phyloP scores from a whole-genome alignment of 768 basidiomycete species.

The Infundibulicybe gibba region DNA sequence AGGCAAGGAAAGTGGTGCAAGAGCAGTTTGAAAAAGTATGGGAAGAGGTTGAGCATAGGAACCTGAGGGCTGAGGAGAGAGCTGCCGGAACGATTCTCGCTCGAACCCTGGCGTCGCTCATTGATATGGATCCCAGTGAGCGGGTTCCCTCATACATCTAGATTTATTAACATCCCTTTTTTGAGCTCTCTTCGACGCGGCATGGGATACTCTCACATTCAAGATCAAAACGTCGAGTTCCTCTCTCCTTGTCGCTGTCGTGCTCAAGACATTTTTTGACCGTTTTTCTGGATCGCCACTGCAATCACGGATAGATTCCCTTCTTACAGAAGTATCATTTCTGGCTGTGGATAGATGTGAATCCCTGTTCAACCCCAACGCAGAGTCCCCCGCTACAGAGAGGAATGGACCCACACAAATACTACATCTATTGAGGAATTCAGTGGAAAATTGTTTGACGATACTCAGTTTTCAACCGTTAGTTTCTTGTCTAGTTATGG shows the following conservation, averaged over 20 bases:
- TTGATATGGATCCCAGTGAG: conserved; percentile 21
- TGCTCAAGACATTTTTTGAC: conserved; percentile 43
- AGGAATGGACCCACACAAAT: no score
- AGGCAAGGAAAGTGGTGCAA: conserved; percentile 28
- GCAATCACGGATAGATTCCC: no score
- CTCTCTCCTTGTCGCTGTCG: conserved; percentile 34
- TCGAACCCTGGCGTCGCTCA: conserved; percentile 34
- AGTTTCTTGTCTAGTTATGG: conserved; percentile 10
- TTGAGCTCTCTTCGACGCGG: conserved; percentile 43
- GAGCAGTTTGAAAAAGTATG: conserved; percentile 46
- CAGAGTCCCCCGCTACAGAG: no score
- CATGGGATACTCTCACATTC: conserved; percentile 40
- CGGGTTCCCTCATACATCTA: background rate
- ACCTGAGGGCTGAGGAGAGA: conserved; percentile 42
- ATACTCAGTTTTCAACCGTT: conserved; percentile 41
- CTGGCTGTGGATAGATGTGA: background rate
- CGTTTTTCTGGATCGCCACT: conserved; percentile 17
- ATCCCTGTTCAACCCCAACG: no score
- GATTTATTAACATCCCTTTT: background rate
- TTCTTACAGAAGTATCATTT: conserved; percentile 12
- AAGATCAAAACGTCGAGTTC: conserved; percentile 21
- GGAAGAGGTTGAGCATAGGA: conserved; percentile 38
- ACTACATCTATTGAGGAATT: conserved; percentile 49
- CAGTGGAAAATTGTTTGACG: conserved; percentile 43
- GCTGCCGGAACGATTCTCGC: conserved; percentile 41